A percentile compares a stretch with the other conserved stretches of the same genome.
Evolutionary conservation across 306 rosid species (phyloP).

Genomic region (Begonia fuchsioides): DNA sequence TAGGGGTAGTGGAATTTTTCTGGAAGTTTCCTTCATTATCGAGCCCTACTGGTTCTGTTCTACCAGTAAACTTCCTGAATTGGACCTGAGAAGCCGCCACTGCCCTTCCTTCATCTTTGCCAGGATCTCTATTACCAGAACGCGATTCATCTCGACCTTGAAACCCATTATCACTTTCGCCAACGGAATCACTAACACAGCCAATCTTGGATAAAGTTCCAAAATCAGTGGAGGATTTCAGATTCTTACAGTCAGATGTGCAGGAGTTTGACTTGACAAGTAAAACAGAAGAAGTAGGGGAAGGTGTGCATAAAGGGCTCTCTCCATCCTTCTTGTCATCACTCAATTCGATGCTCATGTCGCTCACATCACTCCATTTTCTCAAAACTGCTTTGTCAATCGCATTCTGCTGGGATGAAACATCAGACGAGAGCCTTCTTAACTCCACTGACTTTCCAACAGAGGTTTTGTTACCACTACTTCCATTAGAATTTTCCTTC

Average conservation of each 20-base stretch:
- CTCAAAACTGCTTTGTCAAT: conserved; percentile 43
- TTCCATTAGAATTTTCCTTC: conserved; percentile 41
- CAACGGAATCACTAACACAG: conserved; percentile 10
- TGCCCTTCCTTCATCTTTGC: conserved; percentile 22
- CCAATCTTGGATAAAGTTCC: conserved; percentile 11
- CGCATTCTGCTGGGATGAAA: conserved; percentile 19
- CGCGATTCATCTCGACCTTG: conserved; percentile 19
- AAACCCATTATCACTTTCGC: conserved; percentile 17
- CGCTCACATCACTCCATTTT: conserved; percentile 90
- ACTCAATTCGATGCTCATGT: conserved; percentile 84
- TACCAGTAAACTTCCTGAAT: conserved; percentile 13
- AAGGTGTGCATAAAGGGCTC: conserved; percentile 50
- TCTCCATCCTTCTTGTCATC: conserved; percentile 55
- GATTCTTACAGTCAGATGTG: conserved; percentile 26
- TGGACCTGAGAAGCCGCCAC: conserved; percentile 22
- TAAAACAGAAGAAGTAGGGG: conserved; percentile 29
- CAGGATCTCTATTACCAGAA: conserved; percentile 4
- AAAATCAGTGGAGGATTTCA: conserved; percentile 13
- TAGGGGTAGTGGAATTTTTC: conserved; percentile 20
- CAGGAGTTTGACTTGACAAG: conserved; percentile 15
- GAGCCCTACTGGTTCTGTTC: conserved; percentile 20
- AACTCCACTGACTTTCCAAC: conserved; percentile 53
- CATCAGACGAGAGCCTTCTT: conserved; percentile 72
- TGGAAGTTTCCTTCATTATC: conserved; percentile 37
- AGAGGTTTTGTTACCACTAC: conserved; percentile 36